Evolutionary conservation across 73 alveolate genomes (phyloP), one percentile per base, ranked within the genome.

Genomic region (Paramecium biaurelia): DNA sequence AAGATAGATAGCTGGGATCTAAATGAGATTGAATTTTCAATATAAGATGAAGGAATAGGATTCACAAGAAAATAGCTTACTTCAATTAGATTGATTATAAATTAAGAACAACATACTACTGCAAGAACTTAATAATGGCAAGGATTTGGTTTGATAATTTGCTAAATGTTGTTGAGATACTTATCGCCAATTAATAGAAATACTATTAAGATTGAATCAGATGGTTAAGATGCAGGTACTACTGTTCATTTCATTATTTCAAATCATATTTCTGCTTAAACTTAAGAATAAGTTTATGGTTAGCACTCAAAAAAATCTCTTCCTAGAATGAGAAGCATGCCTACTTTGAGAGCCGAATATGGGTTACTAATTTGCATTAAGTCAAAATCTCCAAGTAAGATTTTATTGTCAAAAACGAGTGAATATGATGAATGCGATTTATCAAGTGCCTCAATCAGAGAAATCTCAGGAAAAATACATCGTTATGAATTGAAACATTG

Each of bases 101-200:
- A 85, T 85, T 85, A 56, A 26, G 67, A 85, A 49, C 9, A 56
- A 26, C 32, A 59, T 12, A 59, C 43, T 11, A 26, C 18, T 1
- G 20, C 57, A 47, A 20, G 26, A 20, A 30, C 85, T 14, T 53
- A 45, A 20, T 42, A 85, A 38, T 85, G 67, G 76, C 30, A 85
- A 88, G 93, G 93, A 37, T 88, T 88, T 23, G 93, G 93, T 6
- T 68, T 88, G 37, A 70, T 82, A 5, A 88, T 88, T n/a, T 88
- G 90, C 5, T 70, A 88, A 12, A 68, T 88, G 41, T 35, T 88
- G 24, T 57, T 88, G 12, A 88, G 85, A 18, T 68, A 68, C 26
- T 57, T 88, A 24, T 76, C 90, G 1, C 58, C 90, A 12, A 79
- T 68, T 14, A 23, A 76, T 5, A 68, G 56, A 21, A 82, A 70